A percentile compares a stretch with the other conserved stretches of the same genome.
phyloP scores from a whole-genome alignment of 2,329 filamentous ascomycete species.

The Fragosphaeria purpurea region DNA sequence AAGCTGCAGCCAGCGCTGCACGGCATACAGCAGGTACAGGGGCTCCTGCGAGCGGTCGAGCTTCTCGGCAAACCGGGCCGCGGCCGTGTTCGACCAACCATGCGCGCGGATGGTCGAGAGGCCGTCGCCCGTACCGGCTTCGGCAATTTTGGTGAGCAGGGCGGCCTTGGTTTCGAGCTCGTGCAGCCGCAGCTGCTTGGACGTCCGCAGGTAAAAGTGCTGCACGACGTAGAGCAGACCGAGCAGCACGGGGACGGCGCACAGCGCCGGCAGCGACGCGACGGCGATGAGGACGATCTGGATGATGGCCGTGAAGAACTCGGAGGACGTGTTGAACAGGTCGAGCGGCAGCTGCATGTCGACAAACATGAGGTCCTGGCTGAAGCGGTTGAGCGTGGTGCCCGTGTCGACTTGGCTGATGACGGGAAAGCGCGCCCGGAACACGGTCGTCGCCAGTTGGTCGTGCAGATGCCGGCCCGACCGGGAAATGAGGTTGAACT shows the following conservation, averaged over 20 bases:
- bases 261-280: neutral
- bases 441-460: neutral
- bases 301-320: constrained; percentile 1
- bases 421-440: neutral
- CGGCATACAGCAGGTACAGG: constrained; percentile 6
- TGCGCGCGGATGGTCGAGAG: constrained; percentile 38
- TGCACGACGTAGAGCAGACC: constrained; percentile 33
- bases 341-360: constrained; percentile 3
- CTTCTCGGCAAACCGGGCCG: neutral
- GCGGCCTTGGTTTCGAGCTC: constrained; percentile 49
- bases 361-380: constrained; percentile 4
- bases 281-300: constrained; percentile 1
- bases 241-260: constrained; percentile 29
- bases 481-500: neutral
- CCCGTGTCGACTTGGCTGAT: constrained; percentile 2
- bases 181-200: constrained; percentile 44
- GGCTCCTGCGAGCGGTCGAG: constrained; percentile 4
- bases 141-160: constrained; percentile 35
- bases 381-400: constrained; percentile 2
- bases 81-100: constrained; percentile 23
- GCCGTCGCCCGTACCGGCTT: constrained; percentile 38
- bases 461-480: neutral
- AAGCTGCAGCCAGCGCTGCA: constrained; percentile 9
- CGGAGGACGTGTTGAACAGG: constrained; percentile 1
- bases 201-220: constrained; percentile 45